Evolutionary conservation across 371 early-diverging fungal genomes (phyloP), one percentile per base, ranked within the genome.

Genomic region (Mortierella sp.): DNA sequence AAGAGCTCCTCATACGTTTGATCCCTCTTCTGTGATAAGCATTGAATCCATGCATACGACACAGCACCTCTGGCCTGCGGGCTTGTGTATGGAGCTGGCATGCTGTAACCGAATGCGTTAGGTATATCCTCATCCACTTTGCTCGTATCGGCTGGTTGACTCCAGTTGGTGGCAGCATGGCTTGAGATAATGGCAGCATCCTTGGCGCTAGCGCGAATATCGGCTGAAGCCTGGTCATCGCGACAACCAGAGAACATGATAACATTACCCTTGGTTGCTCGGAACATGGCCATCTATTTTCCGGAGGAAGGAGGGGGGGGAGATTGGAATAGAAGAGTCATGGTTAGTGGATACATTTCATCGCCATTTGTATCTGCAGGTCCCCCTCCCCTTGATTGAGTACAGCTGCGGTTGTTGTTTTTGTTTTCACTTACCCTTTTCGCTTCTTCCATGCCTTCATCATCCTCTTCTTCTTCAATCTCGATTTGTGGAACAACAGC

Each of bases 141-240:
- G 44, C 40, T 17, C n/a, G n/a, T n/a, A n/a, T n/a, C n/a, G n/a
- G 60, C 24, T 2, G 66, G 62, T 13, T 60, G 25, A 34, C 60
- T 49, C 57, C 65, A 58, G 31, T 60, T 69, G 8, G 52, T 39
- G 3, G 61, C 41, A 5, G 63, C 27, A 40, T 73, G 73, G 46
- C 63, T 24, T 1, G 62, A 44, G 17, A 73, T 67, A 16, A 73
- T 73, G 27, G 63, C 67, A 3, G 73, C 73, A 25, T 63, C 70
- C 48, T 66, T 69, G 22, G 48, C 54, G 16, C 54, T 59, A 7
- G 73, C 66, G 2, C 67, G 61, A 28, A 86, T 74, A 69, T 90
- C 88, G 8, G 88, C 86, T 1, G 78, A 77, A 0, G 88, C 87
- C 59, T 88, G 88, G 48, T 70, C 70, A 60, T 90, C 90, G 13